Percentiles rank a stretch among this genome's conserved stretches.
phyloP scores from a whole-genome alignment of 768 basidiomycete genomes.

The Lactarius psammicola region DNA sequence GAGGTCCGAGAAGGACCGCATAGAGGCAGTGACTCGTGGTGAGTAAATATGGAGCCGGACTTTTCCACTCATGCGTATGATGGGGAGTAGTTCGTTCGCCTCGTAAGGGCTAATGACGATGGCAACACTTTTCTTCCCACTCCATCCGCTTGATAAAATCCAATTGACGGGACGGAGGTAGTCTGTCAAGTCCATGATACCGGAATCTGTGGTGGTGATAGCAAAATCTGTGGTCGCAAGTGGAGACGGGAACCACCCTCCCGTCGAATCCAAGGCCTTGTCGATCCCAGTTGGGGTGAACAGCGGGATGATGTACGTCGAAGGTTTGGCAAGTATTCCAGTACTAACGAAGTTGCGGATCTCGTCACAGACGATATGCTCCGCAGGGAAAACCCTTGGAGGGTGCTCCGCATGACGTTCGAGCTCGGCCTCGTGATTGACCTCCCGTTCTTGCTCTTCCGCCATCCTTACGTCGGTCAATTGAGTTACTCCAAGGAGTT shows the following conservation, averaged over 20 bases:
- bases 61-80: constrained; percentile 10
- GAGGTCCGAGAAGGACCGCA: too few relatives aligned
- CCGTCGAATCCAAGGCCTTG: background rate
- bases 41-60: background rate
- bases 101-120: constrained; percentile 5
- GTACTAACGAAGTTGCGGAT: background rate
- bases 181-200: background rate
- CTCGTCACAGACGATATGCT: background rate
- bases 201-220: background rate
- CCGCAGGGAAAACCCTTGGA: background rate
- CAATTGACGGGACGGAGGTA: constrained; percentile 22
- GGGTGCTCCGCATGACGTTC: background rate
- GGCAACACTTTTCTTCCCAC: background rate
- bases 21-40: too few relatives aligned
- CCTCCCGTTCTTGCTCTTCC: constrained; percentile 9
- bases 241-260: background rate
- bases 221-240: too few relatives aligned
- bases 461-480: background rate
- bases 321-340: background rate
- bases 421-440: background rate
- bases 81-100: constrained; percentile 15
- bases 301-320: background rate
- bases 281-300: background rate
- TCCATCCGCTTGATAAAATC: background rate
- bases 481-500: background rate